phyloP scores from a whole-genome alignment of 768 basidiomycete species.

The Mycena venus region DNA sequence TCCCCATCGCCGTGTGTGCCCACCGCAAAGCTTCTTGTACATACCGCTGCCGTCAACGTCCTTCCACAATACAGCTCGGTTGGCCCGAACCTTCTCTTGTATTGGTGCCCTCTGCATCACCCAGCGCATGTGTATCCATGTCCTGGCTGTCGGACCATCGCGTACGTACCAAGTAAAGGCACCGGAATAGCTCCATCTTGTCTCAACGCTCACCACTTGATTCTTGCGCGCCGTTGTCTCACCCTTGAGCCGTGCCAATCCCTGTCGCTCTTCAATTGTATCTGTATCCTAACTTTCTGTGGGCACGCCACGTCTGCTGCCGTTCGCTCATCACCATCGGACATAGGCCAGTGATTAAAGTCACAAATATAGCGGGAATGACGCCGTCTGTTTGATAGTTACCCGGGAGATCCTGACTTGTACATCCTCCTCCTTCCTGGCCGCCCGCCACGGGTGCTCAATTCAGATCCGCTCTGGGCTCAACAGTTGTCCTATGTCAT shows the following conservation, averaged over 20 bases:
- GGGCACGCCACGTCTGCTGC: neutral
- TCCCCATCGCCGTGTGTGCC: slow-evolving; percentile 20
- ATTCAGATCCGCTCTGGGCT: neutral
- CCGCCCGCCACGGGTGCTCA: neutral
- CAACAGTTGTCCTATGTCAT: neutral
- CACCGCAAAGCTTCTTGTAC: neutral
- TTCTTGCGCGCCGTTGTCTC: neutral
- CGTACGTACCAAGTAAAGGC: neutral
- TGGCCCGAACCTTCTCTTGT: slow-evolving; percentile 12
- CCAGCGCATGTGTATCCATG: slow-evolving; percentile 5
- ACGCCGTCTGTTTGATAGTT: slow-evolving; percentile 4
- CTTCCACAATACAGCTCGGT: neutral
- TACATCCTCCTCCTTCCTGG: neutral
- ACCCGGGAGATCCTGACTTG: neutral
- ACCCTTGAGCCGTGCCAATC: slow-evolving; percentile 6
- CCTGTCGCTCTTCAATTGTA: neutral
- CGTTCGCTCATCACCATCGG: slow-evolving; percentile 10
- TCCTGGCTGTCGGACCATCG: slow-evolving; percentile 11
- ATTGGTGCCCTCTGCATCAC: slow-evolving; percentile 5
- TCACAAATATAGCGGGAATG: slow-evolving; percentile 1
- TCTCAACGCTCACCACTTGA: neutral
- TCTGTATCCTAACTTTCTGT: slow-evolving; percentile 7
- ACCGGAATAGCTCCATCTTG: neutral
- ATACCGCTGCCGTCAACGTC: slow-evolving; percentile 23
- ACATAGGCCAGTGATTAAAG: neutral